phyloP scores from a whole-genome alignment of 768 basidiomycete genomes.

The Suillus subalutaceus region DNA sequence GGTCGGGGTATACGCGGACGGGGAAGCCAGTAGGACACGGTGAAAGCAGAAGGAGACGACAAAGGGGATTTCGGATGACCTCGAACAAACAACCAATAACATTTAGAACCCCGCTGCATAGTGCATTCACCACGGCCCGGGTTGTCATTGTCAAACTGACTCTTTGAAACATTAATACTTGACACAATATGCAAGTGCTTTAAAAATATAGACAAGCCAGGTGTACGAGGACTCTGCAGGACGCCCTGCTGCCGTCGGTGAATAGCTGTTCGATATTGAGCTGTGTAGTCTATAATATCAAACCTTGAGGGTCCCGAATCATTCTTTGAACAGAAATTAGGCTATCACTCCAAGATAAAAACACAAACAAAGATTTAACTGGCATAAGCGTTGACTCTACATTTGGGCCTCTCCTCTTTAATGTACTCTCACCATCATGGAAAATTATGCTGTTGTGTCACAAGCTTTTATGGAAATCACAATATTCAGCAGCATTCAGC shows the following conservation, averaged over 20 bases:
- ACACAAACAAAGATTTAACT: too few species aligned
- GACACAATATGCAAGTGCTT: too few species aligned
- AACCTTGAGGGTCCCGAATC: neutral
- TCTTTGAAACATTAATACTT: too few species aligned
- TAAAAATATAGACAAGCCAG: too few species aligned
- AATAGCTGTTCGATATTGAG: neutral
- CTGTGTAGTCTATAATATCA: neutral
- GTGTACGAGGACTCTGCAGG: neutral
- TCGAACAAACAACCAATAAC: neutral
- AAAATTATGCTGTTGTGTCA: neutral
- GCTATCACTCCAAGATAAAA: too few species aligned
- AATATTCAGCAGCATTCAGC: neutral
- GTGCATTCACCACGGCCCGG: conserved; percentile 1
- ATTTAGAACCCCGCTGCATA: conserved; percentile 2
- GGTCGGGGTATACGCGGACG: neutral
- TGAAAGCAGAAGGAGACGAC: neutral
- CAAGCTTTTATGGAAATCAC: neutral
- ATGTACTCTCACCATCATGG: neutral
- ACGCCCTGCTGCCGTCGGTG: neutral
- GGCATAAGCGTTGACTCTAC: too few species aligned
- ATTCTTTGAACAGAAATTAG: neutral
- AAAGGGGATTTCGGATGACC: neutral
- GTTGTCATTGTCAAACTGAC: neutral
- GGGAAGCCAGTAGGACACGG: neutral
- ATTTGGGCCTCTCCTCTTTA: too few species aligned